Base-by-base conservation (phyloP, 805 yeast species). In the Suhomyces sp. region DNA sequence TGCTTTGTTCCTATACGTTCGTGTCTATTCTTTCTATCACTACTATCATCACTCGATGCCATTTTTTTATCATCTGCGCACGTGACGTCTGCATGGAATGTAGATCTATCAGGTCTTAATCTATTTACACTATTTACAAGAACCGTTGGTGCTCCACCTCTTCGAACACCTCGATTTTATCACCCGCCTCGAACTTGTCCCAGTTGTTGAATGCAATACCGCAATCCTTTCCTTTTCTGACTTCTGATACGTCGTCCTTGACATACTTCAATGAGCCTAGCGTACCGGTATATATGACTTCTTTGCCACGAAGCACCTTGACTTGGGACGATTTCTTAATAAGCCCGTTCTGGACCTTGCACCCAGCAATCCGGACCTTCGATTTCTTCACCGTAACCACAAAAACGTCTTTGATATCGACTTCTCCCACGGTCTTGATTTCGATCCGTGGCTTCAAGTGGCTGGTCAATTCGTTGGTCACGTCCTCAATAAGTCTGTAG, bases 151-250 rank as follows among this genome's bases (percentile, higher is more conserved):
- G 75, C 40, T 62, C 67, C 5, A 82, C 73, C 57, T 85, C 88
- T 67, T 91, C 96, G 58, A 80, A 84, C 1, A 84, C 86, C 63
- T 89, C 86, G 24, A 94, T 76, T 3, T 74, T 62, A 70, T 94
- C 98, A 15, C 96, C 97, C 17, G 75, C 84, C 59, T 84, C 79
- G 62, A 87, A 88, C 29, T 76, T 80, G 44, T 81, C 83, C 85
- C 90, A 90, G 44, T 72, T 71, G 2, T 77, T 82, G 57, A 94
- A 84, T 0, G 90, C 73, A 23, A 93, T 66, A 50, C 99, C 99
- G 75, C 97, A 94, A 60, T 94, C 99, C 27, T 81, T 80, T 27
- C 97, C 97, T 70, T 89, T 92, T 53, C 82, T 82, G 7, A 88
- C 89, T 62, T 87, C 93, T 1, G 71, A 59, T 4, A 86, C 88